Percentiles rank a stretch among this genome's conserved stretches.
Evolutionary conservation across 768 basidiomycete genomes (phyloP).

Genomic region (Kwoniella dejecticola): DNA sequence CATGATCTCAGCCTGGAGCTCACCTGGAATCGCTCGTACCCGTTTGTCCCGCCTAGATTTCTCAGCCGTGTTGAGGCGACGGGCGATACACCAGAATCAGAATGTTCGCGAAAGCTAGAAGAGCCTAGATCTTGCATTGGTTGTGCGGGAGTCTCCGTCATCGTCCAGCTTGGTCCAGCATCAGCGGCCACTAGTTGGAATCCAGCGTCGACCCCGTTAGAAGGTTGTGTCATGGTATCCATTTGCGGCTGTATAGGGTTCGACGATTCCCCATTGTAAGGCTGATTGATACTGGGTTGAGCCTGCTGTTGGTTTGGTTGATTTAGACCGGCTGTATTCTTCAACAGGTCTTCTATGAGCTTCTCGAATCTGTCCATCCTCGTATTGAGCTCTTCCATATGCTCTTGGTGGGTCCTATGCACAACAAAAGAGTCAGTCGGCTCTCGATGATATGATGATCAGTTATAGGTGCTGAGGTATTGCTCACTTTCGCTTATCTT

Average conservation of each 20-base stretch:
- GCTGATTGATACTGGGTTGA: background rate
- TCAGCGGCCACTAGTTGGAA: background rate
- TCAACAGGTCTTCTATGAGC: slow-evolving; percentile 20
- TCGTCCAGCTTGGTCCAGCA: slow-evolving; percentile 1
- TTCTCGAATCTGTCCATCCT: slow-evolving; percentile 31
- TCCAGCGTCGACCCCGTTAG: background rate
- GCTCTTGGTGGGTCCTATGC: slow-evolving; percentile 25
- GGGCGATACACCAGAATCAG: slow-evolving; percentile 6
- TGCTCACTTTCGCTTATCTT: slow-evolving; percentile 28
- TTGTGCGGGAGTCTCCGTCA: background rate
- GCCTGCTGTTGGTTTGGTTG: background rate
- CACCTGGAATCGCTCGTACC: slow-evolving; percentile 23
- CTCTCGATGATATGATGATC: too few species aligned
- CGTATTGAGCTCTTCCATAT: slow-evolving; percentile 22
- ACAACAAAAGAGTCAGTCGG: background rate
- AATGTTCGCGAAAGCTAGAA: background rate
- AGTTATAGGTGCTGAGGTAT: background rate
- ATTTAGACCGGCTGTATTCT: background rate
- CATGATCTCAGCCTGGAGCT: too few species aligned
- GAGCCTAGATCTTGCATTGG: background rate
- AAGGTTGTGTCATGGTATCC: background rate
- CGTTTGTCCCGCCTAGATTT: slow-evolving; percentile 9
- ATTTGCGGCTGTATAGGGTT: background rate
- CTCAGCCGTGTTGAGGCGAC: background rate
- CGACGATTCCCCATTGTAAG: background rate